Base-by-base conservation (phyloP, 1,139 yeast genomes). In the Sugiyamaella paludigena region DNA sequence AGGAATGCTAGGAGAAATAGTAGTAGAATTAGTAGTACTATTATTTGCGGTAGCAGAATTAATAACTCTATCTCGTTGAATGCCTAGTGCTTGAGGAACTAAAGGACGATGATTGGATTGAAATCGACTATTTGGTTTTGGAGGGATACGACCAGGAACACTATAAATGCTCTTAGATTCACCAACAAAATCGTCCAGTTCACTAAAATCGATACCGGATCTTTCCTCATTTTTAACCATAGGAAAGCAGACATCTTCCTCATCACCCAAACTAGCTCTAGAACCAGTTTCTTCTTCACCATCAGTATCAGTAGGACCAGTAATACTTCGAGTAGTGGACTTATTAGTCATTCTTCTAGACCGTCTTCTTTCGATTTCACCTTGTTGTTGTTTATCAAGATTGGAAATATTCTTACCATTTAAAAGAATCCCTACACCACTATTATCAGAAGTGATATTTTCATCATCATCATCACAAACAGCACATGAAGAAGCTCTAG, bases 201-300 rank as follows among this genome's bases (percentile, higher is more conserved):
- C 75, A 27, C 54, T 58, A 52, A 70, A 68, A 47, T 72, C 73
- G 40, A 70, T 63, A 4, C 67, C 70, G 19, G 58, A 52, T 28
- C 59, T 58, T 19, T 59, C 64, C 43, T 60, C 57, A 59, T 83
- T 87, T 19, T 87, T 81, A 45, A 82, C 74, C 87, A 88, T 85
- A 1, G 98, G 98, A 71, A 91, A 89, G 74, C 98, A 92, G 40
- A 92, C 98, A 76, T 92, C 98, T 65, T 91, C 97, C 64, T 91
- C 98, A 0, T 96, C 12, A 32, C 58, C 60, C 39, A 65, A 54
- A 45, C 67, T 62, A 15, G 58, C 57, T 12, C 63, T 60, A 11
- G 70, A 66, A 13, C 55, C 63, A 11, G 53, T 56, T 26, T 51
- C 55, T 24, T 45, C 52, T 11, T 44, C 48, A 38, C 40, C 47